Evolutionary conservation across 2,329 filamentous ascomycete species (phyloP), one percentile per base, ranked within the genome.

Genomic region (Ceratocystis ficicola): DNA sequence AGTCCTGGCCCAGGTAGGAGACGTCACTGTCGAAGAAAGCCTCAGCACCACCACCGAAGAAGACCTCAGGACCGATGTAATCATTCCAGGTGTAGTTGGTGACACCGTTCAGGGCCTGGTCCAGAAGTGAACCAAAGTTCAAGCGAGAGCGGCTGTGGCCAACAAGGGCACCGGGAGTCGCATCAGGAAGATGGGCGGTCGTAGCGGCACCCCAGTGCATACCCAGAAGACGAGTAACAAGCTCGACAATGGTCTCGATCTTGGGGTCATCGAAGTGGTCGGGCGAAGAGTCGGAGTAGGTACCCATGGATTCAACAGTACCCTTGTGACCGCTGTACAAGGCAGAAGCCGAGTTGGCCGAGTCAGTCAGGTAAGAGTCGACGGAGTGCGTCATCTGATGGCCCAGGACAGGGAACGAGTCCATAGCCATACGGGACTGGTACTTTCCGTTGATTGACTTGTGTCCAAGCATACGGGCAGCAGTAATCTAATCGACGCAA

Each of bases 351-450:
- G 87, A 90, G 77, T 94, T 94, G 75, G 90, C 90, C 68, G 86
- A 90, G 74, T 94, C 89, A 46, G 89, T 94, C 73, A 94, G 93
- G 79, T 89, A 93, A 62, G 80, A 85, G 76, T 93, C 89, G 72
- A 94, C 84, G 1, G 88, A 92, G 76, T 93, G 89, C 10, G 89
- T 92, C 86, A 94, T 93, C 76, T 93, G 89, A 74, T 95, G 90
- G 22, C 90, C 90, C 10, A 93, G 73, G n/a, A 92, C 83, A 2
- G 90, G 89, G 76, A 94, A 94, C 72, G 90, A 81, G 77, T 95
- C 90, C 78, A 95, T 80, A 72, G 84, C 81, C 81, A 95, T 82
- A 66, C 80, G 81, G 66, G 82, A 84, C 78, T 90, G 86, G 75
- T 93, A 95, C 74, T 88, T 89, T 70, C 90, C 90, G 72, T 95